Evolutionary conservation across 257 asterid species (phyloP).

Genomic region (Leptodermis oblonga): DNA sequence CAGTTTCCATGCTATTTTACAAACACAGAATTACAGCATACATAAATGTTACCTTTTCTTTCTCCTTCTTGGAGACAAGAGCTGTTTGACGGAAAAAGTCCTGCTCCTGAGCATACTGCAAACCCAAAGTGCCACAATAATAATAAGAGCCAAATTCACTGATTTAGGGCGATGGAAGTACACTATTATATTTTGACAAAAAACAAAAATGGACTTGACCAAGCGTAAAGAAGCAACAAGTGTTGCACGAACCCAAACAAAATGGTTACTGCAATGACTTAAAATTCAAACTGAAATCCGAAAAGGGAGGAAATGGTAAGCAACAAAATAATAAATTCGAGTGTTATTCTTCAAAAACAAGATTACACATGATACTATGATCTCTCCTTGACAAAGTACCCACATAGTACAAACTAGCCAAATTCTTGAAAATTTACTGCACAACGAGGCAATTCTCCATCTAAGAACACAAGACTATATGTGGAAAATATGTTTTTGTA

Average conservation of each 20-base stretch:
- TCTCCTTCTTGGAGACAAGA: constrained; percentile 80
- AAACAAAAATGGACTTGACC: not conserved
- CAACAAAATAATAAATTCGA: not conserved
- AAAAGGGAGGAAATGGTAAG: not conserved
- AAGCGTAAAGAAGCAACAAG: not conserved
- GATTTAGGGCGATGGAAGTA: not conserved
- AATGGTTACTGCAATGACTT: not conserved
- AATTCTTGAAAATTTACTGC: not conserved
- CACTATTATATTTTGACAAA: constrained; percentile 1
- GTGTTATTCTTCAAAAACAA: not conserved
- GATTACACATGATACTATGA: too few relatives aligned
- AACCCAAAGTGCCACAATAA: not conserved
- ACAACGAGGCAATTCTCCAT: not conserved
- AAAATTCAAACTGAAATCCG: not conserved
- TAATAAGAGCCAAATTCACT: not conserved
- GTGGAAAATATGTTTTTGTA: too few relatives aligned
- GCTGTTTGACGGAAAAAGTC: constrained; percentile 92
- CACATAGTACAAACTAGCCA: not conserved
- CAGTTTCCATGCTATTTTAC: not conserved
- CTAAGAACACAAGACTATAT: not conserved
- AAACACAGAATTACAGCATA: not conserved
- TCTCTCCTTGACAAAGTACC: not conserved
- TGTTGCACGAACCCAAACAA: not conserved
- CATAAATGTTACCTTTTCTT: constrained; percentile 62
- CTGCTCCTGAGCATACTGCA: constrained; percentile 98